Evolutionary conservation across 1,284 basidiomycete species (phyloP).

Genomic region (Golubevia sp.): DNA sequence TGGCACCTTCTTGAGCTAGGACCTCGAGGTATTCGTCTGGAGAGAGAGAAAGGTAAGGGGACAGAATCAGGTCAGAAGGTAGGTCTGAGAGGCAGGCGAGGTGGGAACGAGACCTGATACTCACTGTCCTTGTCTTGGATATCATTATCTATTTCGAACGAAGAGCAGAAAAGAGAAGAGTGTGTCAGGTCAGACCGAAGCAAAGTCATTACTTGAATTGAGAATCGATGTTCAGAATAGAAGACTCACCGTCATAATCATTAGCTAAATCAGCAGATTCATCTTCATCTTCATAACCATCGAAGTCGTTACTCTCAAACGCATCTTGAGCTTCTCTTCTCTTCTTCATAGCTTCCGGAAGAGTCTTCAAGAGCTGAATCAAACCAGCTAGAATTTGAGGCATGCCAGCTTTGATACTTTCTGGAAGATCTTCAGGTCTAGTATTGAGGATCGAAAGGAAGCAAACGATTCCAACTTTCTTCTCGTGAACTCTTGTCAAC

Average conservation of each 20-base stretch:
- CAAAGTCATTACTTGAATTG: slow-evolving; percentile 21
- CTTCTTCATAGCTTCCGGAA: slow-evolving; percentile 45
- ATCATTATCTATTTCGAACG: slow-evolving; percentile 22
- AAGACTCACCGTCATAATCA: slow-evolving; percentile 27
- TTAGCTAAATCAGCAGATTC: slow-evolving; percentile 11
- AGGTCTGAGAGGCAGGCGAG: neutral
- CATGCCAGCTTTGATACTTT: slow-evolving; percentile 28
- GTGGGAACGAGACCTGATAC: neutral
- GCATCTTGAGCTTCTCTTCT: slow-evolving; percentile 43
- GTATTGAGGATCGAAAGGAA: slow-evolving; percentile 45
- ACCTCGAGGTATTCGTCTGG: slow-evolving; percentile 53
- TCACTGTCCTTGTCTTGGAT: slow-evolving; percentile 52
- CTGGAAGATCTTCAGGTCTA: slow-evolving; percentile 27
- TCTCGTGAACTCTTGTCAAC: slow-evolving; percentile 49
- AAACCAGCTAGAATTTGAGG: slow-evolving; percentile 3
- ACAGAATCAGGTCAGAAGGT: too few species aligned
- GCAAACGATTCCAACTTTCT: slow-evolving; percentile 42
- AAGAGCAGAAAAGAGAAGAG: neutral
- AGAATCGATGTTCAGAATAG: slow-evolving; percentile 7
- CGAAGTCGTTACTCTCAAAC: slow-evolving; percentile 43
- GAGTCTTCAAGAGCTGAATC: slow-evolving; percentile 30
- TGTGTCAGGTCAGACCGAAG: slow-evolving; percentile 13
- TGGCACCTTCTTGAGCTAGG: slow-evolving; percentile 44
- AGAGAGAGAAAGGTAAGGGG: neutral
- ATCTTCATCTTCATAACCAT: slow-evolving; percentile 15